These are phyloP conservation scores for Vitis amurensis DNA, from an alignment of 164 flowering plant species.

Conservation along the genomic window DNA sequence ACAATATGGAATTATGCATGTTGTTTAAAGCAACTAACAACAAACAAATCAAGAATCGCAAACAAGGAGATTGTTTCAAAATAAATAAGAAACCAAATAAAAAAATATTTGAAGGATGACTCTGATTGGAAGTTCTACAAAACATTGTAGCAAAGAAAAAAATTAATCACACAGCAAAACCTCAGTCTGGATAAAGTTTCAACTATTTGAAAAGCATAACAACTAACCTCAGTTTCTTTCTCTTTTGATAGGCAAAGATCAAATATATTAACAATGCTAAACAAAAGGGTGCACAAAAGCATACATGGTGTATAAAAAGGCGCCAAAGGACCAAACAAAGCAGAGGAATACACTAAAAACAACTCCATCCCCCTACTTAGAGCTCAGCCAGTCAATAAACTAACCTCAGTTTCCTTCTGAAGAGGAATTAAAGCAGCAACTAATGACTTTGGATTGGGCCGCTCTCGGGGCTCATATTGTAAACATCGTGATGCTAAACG, in stretches of 20 bases:
- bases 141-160: background rate
- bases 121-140: background rate
- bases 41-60: background rate
- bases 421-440: slow-evolving; percentile 75
- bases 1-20: background rate
- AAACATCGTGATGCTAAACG: slow-evolving; percentile 88
- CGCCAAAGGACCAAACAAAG: too few species aligned
- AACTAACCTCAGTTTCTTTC: too few species aligned
- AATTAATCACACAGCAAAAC: background rate
- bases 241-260: too few species aligned
- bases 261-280: too few species aligned
- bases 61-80: background rate
- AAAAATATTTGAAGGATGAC: background rate
- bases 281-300: too few species aligned
- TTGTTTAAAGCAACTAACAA: background rate
- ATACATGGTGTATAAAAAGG: too few species aligned
- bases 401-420: slow-evolving; percentile 83
- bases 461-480: slow-evolving; percentile 87
- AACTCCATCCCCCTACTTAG: too few species aligned
- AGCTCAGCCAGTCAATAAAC: background rate
- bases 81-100: background rate
- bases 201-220: too few species aligned
- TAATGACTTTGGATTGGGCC: slow-evolving; percentile 84
- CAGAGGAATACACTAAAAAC: too few species aligned
- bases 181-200: background rate